phyloP scores from a whole-genome alignment of 2,329 filamentous ascomycete species.

The Hirsutella rhossiliensis region DNA sequence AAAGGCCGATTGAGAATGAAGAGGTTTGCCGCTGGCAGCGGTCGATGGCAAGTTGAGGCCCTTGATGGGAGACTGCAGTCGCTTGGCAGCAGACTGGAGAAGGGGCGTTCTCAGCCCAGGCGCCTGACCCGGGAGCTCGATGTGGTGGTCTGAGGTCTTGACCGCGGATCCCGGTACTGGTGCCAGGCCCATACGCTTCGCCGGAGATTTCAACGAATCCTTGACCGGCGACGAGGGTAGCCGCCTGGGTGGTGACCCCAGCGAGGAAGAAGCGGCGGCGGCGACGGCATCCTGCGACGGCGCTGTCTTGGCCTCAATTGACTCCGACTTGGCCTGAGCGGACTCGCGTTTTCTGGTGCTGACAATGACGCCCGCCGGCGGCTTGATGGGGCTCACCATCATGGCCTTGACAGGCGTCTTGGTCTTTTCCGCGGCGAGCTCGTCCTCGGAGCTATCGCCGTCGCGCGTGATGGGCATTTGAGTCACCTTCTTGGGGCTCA shows the following conservation, averaged over 20 bases:
- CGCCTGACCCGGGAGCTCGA: slow-evolving; percentile 6
- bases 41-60: slow-evolving; percentile 14
- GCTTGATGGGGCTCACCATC: slow-evolving; percentile 44
- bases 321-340: slow-evolving; percentile 1
- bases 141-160: slow-evolving; percentile 10
- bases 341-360: slow-evolving; percentile 5
- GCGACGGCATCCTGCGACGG: neutral
- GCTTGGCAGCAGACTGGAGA: slow-evolving; percentile 39
- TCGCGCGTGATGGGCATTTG: slow-evolving; percentile 38
- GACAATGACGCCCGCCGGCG: slow-evolving; percentile 13
- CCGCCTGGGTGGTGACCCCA: slow-evolving; percentile 45
- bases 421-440: slow-evolving; percentile 37
- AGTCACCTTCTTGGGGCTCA: slow-evolving; percentile 54
- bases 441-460: slow-evolving; percentile 41
- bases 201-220: slow-evolving; percentile 43
- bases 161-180: slow-evolving; percentile 20
- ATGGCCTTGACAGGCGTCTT: slow-evolving; percentile 38
- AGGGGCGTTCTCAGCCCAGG: slow-evolving; percentile 27
- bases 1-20: slow-evolving; percentile 24
- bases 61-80: slow-evolving; percentile 32
- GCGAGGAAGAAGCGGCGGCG: slow-evolving; percentile 4
- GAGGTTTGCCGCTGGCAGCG: slow-evolving; percentile 12
- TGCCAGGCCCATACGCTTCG: slow-evolving; percentile 28
- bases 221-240: slow-evolving; percentile 39
- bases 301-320: slow-evolving; percentile 15